Evolutionary conservation across 2,329 filamentous ascomycete genomes (phyloP).

Genomic region (Mycosphaerelloides madeirae): DNA sequence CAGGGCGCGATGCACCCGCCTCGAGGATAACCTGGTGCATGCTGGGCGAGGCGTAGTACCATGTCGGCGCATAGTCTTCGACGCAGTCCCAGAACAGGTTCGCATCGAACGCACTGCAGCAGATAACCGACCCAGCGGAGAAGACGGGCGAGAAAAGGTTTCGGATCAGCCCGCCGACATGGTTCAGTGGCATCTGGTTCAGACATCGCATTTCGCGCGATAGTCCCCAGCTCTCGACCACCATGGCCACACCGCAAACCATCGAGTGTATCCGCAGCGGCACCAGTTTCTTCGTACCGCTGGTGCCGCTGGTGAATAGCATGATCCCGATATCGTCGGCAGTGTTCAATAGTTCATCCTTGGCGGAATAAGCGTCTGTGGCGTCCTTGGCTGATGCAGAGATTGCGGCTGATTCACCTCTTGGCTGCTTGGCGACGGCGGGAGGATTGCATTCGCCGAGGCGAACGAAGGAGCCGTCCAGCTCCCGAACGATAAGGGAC

Average conservation of each 20-base stretch:
- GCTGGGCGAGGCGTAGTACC: conserved; percentile 56
- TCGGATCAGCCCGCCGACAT: conserved; percentile 50
- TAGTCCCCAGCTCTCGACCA: conserved; percentile 52
- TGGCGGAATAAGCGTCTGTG: not conserved
- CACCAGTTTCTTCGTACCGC: conserved; percentile 56
- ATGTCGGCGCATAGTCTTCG: conserved; percentile 46
- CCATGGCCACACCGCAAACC: conserved; percentile 48
- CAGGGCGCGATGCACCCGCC: conserved; percentile 39
- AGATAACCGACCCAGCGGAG: conserved; percentile 51
- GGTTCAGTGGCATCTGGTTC: conserved; percentile 58
- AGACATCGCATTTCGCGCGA: conserved; percentile 47
- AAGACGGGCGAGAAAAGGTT: conserved; percentile 54
- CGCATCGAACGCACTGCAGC: conserved; percentile 52
- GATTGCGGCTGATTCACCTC: too few relatives aligned
- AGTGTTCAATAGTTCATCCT: conserved; percentile 31
- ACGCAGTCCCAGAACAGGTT: conserved; percentile 55
- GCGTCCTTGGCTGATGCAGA: too few relatives aligned
- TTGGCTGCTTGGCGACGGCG: not conserved
- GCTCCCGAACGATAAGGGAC: conserved; percentile 33
- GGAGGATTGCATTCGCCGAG: not conserved
- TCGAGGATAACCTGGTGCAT: conserved; percentile 54
- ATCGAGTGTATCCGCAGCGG: conserved; percentile 50
- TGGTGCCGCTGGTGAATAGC: conserved; percentile 56
- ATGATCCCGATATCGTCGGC: conserved; percentile 49
- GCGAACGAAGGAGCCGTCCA: conserved; percentile 12